Conservation (phyloP, 805 yeast genomes). For the Candida germanica region DNA sequence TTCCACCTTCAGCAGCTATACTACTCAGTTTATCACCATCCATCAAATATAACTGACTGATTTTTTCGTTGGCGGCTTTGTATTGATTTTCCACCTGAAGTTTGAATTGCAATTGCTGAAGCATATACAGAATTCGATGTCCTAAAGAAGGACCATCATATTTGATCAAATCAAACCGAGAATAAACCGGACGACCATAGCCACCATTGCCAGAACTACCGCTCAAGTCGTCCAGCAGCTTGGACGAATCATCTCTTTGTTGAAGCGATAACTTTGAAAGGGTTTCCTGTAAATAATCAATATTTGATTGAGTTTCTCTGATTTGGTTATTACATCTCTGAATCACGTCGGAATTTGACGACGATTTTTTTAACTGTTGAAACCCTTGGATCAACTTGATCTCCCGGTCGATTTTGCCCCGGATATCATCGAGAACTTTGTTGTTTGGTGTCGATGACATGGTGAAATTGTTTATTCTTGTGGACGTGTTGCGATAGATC, state of each 20-base stretch:
- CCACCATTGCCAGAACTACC: slow-evolving; percentile 26
- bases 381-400: slow-evolving; percentile 86
- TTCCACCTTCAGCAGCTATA: slow-evolving; percentile 86
- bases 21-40: slow-evolving; percentile 88
- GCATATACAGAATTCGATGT: slow-evolving; percentile 91
- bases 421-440: slow-evolving; percentile 59
- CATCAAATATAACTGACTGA: slow-evolving; percentile 77
- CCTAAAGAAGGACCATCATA: slow-evolving; percentile 94
- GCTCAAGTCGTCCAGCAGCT: slow-evolving; percentile 6
- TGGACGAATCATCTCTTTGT: slow-evolving; percentile 1
- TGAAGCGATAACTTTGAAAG: slow-evolving; percentile 55
- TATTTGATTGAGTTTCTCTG: slow-evolving; percentile 86
- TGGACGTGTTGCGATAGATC: not conserved
- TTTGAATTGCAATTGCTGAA: slow-evolving; percentile 91
- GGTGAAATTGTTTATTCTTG: not conserved
- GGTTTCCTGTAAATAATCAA: slow-evolving; percentile 81
- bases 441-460: not conserved
- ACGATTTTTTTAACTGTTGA: slow-evolving; percentile 70
- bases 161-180: slow-evolving; percentile 77
- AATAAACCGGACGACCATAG: slow-evolving; percentile 49
- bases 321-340: slow-evolving; percentile 89
- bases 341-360: slow-evolving; percentile 77
- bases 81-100: slow-evolving; percentile 92
- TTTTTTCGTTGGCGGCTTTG: slow-evolving; percentile 86
- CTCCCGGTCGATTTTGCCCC: slow-evolving; percentile 84